Evolutionary conservation across 169 alveolate species (phyloP), one percentile per base, ranked within the genome.

Genomic region (Plasmodium gaboni): DNA sequence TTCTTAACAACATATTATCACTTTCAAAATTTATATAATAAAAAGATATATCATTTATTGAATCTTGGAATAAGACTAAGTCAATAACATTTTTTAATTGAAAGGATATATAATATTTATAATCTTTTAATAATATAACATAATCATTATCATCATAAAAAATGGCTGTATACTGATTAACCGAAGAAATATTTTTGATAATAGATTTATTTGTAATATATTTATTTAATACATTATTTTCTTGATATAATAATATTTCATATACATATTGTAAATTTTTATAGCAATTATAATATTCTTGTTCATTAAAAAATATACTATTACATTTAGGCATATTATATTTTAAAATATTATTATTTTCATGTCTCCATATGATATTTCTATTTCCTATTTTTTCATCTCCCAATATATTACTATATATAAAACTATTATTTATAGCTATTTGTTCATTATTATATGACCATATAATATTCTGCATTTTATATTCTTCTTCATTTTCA

Each of bases 311-410:
- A 64, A 64, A 64, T 6, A 78, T 42, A 10, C 13, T 64, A 57
- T 78, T 68, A 50, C 89, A 78, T 64, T 46, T 15, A 6, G 46
- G 24, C 8, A 10, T 15, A 51, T 59, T 64, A 7, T 7, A 1
- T 44, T 78, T 13, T 24, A 44, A 8, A 3, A 78, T 1, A 65
- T 64, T 4, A 17, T 78, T 67, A n/a, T 78, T 78, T 6, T 42
- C 12, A 15, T 78, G 89, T 13, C 65, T 78, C 89, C 89, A 78
- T 32, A 78, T 13, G 15, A 78, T 28, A 60, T 3, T 48, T 8
- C 53, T 64, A 44, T 78, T 68, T 15, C 67, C 70, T 28, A 64
- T 2, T 2, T 65, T 72, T 2, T 50, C 38, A 13, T 65, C 44
- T 64, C 50, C 64, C 44, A 28, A 28, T 0, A 61, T 44, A 2